These are phyloP conservation scores for Arthrobotrys megalospora DNA, from an alignment of 2,329 filamentous ascomycete genomes.

Conservation along the genomic window DNA sequence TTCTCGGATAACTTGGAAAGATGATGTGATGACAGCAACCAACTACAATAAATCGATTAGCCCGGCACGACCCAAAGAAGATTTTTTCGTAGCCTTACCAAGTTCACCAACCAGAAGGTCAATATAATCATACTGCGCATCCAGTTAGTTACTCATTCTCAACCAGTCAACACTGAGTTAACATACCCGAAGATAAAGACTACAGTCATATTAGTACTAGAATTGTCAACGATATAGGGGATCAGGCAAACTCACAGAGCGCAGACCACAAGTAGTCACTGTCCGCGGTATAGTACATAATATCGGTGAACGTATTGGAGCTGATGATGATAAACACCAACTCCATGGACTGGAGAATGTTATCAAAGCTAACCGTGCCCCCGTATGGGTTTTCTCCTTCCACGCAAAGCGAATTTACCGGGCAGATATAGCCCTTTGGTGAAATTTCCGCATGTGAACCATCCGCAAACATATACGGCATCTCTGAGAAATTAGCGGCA, in stretches of 20 bases:
- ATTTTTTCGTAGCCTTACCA: slow-evolving; percentile 69
- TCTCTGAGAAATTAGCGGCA: slow-evolving; percentile 72
- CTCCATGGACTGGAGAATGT: slow-evolving; percentile 91
- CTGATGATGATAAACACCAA: slow-evolving; percentile 99
- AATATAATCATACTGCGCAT: slow-evolving; percentile 80
- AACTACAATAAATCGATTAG: slow-evolving; percentile 66
- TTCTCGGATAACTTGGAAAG: slow-evolving; percentile 97
- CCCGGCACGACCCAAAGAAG: not conserved
- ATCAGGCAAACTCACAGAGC: slow-evolving; percentile 71
- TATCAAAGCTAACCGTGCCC: slow-evolving; percentile 92
- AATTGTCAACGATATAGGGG: not conserved
- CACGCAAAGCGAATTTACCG: slow-evolving; percentile 84
- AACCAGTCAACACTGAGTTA: not conserved
- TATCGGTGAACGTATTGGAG: slow-evolving; percentile 93
- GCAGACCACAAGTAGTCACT: slow-evolving; percentile 91
- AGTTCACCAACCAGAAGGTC: slow-evolving; percentile 95
- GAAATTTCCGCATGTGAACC: slow-evolving; percentile 69
- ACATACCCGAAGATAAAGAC: slow-evolving; percentile 73
- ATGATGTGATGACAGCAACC: slow-evolving; percentile 97
- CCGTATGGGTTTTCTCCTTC: slow-evolving; percentile 84
- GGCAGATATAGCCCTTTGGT: slow-evolving; percentile 90
- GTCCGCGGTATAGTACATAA: slow-evolving; percentile 93
- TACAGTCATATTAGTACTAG: slow-evolving; percentile 38
- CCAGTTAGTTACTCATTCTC: not conserved
- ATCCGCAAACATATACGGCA: slow-evolving; percentile 78